These are phyloP conservation scores for Thraustotheca clavata DNA, from an alignment of 352 stramenopile species.

Conservation along the genomic window DNA sequence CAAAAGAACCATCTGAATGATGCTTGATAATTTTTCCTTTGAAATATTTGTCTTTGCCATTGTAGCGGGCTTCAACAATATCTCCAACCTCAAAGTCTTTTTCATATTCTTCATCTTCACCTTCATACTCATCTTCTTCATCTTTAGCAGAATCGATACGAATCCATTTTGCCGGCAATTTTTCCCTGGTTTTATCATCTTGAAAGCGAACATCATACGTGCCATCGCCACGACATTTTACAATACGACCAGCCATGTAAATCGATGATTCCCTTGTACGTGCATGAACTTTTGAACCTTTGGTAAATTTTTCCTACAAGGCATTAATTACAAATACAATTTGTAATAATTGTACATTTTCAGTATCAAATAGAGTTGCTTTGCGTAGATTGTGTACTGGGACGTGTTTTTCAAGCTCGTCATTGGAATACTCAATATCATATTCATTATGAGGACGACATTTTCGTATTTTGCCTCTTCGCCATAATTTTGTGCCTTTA, in stretches of 20 bases:
- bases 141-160: background rate
- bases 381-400: background rate
- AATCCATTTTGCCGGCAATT: conserved; percentile 7
- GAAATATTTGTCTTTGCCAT: conserved; percentile 41
- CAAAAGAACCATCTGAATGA: conserved; percentile 38
- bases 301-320: background rate
- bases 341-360: background rate
- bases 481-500: conserved; percentile 35
- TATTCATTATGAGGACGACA: conserved; percentile 22
- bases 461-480: conserved; percentile 15
- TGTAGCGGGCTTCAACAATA: conserved; percentile 50
- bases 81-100: conserved; percentile 27
- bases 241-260: conserved; percentile 36
- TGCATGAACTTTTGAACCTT: conserved; percentile 16
- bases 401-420: conserved; percentile 22
- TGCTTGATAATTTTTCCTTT: conserved; percentile 39
- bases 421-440: conserved; percentile 24
- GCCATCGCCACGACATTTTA: conserved; percentile 41
- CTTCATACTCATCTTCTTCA: background rate
- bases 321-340: background rate
- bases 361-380: background rate
- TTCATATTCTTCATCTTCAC: conserved; percentile 4
- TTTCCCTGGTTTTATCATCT: conserved; percentile 27
- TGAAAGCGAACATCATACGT: conserved; percentile 55
- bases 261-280: conserved; percentile 18